These are phyloP conservation scores for Triticum dicoccoides DNA, from an alignment of 176 grass and related monocot species.

Conservation along the genomic window DNA sequence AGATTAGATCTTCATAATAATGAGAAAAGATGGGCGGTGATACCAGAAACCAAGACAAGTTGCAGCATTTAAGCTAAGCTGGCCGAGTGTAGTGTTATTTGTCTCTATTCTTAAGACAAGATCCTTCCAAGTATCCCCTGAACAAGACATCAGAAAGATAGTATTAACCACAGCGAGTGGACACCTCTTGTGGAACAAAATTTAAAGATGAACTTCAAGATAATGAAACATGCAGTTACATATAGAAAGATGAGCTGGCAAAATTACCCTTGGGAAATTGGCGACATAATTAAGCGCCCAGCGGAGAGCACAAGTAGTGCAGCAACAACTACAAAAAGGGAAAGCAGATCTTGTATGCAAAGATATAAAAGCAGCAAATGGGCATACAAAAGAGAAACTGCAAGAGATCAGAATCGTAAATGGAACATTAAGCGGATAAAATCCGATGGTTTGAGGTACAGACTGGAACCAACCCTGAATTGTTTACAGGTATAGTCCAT, in stretches of 20 bases:
- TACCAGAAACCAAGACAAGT: constrained; percentile 77
- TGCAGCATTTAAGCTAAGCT: constrained; percentile 72
- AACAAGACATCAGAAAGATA: constrained; percentile 20
- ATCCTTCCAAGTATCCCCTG: constrained; percentile 82
- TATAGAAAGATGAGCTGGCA: constrained; percentile 62
- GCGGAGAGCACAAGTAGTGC: constrained; percentile 76
- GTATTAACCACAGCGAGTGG: constrained; percentile 1
- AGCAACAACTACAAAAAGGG: constrained; percentile 56
- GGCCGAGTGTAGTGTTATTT: constrained; percentile 56
- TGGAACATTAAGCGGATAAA: constrained; percentile 73
- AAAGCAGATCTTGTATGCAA: not conserved
- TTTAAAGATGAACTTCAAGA: constrained; percentile 1
- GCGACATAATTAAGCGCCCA: constrained; percentile 83
- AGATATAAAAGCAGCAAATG: not conserved
- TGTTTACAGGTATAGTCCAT: constrained; percentile 50
- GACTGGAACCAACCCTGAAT: constrained; percentile 59
- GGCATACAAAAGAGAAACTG: not conserved
- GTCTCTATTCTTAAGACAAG: constrained; percentile 67
- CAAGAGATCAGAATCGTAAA: constrained; percentile 51
- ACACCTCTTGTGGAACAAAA: not conserved
- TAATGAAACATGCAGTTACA: constrained; percentile 30
- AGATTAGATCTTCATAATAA: constrained; percentile 31
- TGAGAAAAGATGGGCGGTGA: constrained; percentile 37
- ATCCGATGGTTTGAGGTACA: constrained; percentile 57
- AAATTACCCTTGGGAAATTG: constrained; percentile 75